Evolutionary conservation across 176 grass and related monocot genomes (phyloP).

Genomic region (Puya raimondii): DNA sequence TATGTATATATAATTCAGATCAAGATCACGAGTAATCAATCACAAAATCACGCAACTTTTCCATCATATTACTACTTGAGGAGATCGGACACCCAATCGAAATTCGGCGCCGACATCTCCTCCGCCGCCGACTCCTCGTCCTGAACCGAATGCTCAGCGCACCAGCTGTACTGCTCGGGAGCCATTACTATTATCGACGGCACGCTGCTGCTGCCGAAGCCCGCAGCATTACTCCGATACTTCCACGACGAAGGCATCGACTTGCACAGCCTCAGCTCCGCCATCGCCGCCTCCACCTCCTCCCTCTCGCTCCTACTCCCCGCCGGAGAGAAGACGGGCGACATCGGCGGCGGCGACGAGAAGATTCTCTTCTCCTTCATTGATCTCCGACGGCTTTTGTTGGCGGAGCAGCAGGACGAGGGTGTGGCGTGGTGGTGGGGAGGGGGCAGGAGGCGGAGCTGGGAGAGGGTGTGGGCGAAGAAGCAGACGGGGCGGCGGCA

Average conservation of each 20-base stretch:
- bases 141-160: too few relatives aligned
- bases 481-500: slow-evolving; percentile 28
- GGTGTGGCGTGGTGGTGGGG: slow-evolving; percentile 16
- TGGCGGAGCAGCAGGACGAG: slow-evolving; percentile 1
- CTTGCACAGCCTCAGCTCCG: neutral
- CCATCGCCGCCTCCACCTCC: neutral
- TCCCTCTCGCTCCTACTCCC: neutral
- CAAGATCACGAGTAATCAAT: neutral
- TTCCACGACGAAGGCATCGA: neutral
- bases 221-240: neutral
- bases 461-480: slow-evolving; percentile 23
- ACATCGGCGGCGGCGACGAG: neutral
- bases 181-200: too few relatives aligned
- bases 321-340: neutral
- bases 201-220: too few relatives aligned
- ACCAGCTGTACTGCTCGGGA: too few relatives aligned
- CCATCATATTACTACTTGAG: neutral
- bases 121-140: neutral
- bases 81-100: neutral
- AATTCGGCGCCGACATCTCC: neutral
- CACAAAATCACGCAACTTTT: neutral
- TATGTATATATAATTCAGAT: too few relatives aligned
- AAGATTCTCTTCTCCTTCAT: too few relatives aligned
- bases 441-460: slow-evolving; percentile 15
- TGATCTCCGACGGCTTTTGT: neutral